These are phyloP conservation scores for Liquidambar formosana DNA, from an alignment of 164 flowering plant species.

Conservation along the genomic window DNA sequence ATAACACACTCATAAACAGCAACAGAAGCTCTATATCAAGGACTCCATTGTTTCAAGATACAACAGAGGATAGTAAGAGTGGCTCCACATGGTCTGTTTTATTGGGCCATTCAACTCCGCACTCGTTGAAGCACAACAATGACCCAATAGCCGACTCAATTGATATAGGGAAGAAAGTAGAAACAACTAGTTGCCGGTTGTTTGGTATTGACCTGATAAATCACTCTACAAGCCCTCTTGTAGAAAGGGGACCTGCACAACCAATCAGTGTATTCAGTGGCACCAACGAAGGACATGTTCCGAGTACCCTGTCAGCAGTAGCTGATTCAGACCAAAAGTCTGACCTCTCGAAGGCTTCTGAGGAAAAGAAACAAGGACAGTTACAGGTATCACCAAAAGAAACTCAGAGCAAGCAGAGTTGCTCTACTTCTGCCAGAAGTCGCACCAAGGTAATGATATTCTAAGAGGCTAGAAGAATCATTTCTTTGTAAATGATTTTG, in stretches of 20 bases:
- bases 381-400: constrained; percentile 42
- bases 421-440: constrained; percentile 52
- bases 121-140: constrained; percentile 22
- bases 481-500: neutral
- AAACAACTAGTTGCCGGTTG: constrained; percentile 40
- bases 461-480: neutral
- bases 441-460: constrained; percentile 73
- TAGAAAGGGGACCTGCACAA: constrained; percentile 23
- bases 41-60: constrained; percentile 36
- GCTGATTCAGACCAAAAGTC: constrained; percentile 59
- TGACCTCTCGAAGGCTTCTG: constrained; percentile 46
- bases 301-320: constrained; percentile 33
- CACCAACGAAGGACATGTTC: constrained; percentile 28
- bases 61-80: constrained; percentile 49
- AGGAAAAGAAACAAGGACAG: constrained; percentile 41
- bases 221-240: constrained; percentile 14
- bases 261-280: constrained; percentile 15
- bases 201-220: constrained; percentile 61
- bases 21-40: constrained; percentile 25
- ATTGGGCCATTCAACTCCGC: constrained; percentile 30
- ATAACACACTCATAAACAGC: constrained; percentile 17
- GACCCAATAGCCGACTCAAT: constrained; percentile 18
- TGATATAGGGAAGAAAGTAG: constrained; percentile 38
- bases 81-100: constrained; percentile 36
- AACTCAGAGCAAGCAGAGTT: constrained; percentile 44